Evolutionary conservation across 2,329 filamentous ascomycete genomes (phyloP).

Genomic region (Sporothrix curviconia): DNA sequence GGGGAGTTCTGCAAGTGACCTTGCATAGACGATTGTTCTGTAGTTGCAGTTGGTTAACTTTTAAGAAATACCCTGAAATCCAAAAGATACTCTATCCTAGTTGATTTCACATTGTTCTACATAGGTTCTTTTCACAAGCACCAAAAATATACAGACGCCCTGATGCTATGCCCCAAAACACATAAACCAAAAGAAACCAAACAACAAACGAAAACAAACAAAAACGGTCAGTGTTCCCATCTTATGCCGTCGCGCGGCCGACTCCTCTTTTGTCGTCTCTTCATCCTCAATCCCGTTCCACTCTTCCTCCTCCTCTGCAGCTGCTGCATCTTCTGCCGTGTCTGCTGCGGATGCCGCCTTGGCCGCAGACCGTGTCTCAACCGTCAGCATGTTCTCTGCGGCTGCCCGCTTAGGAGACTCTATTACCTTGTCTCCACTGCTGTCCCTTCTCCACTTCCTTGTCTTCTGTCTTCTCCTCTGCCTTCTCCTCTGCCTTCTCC

Average conservation of each 20-base stretch:
- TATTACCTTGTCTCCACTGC: too few relatives aligned
- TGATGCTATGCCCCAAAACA: constrained; percentile 9
- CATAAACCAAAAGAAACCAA: background rate
- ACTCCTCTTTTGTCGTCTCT: background rate
- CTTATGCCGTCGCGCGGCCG: too few relatives aligned
- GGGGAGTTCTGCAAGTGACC: too few relatives aligned
- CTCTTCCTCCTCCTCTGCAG: background rate
- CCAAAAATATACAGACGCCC: background rate
- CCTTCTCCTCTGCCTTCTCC: background rate
- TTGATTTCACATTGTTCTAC: background rate
- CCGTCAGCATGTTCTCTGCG: background rate
- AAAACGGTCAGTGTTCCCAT: too few relatives aligned
- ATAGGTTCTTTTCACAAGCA: background rate
- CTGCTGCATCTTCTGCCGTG: background rate
- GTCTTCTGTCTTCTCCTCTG: background rate
- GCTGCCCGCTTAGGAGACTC: too few relatives aligned
- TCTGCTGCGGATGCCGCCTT: background rate
- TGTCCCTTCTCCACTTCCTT: too few relatives aligned
- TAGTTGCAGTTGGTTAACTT: too few relatives aligned
- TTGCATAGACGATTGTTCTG: too few relatives aligned
- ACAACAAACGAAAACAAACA: background rate
- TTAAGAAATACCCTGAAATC: too few relatives aligned
- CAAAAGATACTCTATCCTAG: too few relatives aligned
- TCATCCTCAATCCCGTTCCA: constrained; percentile 5
- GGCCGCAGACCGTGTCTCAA: background rate